Evolutionary conservation across 2,329 filamentous ascomycete species (phyloP).

Genomic region (Aspergillus unguis): DNA sequence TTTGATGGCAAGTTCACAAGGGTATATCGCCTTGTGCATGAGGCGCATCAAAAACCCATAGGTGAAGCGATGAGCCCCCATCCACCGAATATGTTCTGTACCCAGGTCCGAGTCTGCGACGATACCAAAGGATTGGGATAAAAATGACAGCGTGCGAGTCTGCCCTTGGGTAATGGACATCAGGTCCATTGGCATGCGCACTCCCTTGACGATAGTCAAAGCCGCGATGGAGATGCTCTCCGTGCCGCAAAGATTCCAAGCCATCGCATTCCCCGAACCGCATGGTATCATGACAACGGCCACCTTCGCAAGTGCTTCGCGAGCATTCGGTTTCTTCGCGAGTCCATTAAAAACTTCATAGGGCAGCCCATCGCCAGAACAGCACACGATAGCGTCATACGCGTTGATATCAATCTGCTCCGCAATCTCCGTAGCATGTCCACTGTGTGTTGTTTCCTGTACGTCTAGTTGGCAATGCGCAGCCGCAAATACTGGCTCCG

Average conservation of each 20-base stretch:
- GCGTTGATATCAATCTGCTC: slow-evolving; percentile 71
- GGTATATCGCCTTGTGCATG: slow-evolving; percentile 73
- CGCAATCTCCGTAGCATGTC: slow-evolving; percentile 76
- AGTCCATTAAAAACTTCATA: slow-evolving; percentile 96
- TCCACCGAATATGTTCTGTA: slow-evolving; percentile 89
- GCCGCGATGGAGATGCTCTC: slow-evolving; percentile 71
- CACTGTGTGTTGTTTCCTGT: slow-evolving; percentile 65
- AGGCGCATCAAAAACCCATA: slow-evolving; percentile 78
- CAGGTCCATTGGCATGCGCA: slow-evolving; percentile 79
- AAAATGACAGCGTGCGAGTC: slow-evolving; percentile 73
- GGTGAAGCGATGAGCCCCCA: slow-evolving; percentile 82
- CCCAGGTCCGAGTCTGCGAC: slow-evolving; percentile 86
- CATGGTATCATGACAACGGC: slow-evolving; percentile 86
- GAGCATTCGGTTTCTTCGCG: slow-evolving; percentile 70
- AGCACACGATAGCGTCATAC: slow-evolving; percentile 82
- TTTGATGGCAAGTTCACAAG: slow-evolving; percentile 83
- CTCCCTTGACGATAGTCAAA: slow-evolving; percentile 79
- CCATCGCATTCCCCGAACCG: slow-evolving; percentile 91
- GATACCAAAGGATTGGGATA: slow-evolving; percentile 86
- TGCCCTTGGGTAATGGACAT: slow-evolving; percentile 82
- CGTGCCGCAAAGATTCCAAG: slow-evolving; percentile 82
- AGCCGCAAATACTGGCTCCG: slow-evolving; percentile 77
- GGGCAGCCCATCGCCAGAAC: slow-evolving; percentile 86
- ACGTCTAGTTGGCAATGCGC: slow-evolving; percentile 75
- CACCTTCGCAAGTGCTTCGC: slow-evolving; percentile 68